Percentiles rank a stretch among this genome's conserved stretches.
These are phyloP conservation scores for Lathyrus oleraceus DNA, from an alignment of 306 rosid genomes.

Conservation along the genomic window DNA sequence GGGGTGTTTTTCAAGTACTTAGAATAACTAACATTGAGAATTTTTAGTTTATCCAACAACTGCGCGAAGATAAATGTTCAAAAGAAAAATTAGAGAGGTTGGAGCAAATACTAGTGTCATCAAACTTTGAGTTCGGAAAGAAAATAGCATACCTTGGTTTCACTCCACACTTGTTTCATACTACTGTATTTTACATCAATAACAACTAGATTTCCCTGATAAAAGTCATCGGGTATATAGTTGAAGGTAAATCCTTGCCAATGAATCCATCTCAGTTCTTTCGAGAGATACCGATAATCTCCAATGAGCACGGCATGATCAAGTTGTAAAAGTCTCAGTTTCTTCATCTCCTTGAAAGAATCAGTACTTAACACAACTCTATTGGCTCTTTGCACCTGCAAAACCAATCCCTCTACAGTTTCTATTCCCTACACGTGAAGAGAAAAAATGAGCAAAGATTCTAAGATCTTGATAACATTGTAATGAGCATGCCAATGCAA, in stretches of 20 bases:
- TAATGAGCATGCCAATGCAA: too few species aligned
- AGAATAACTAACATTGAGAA: slow-evolving; percentile 41
- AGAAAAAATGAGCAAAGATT: too few species aligned
- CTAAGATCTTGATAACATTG: too few species aligned
- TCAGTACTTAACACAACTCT: slow-evolving; percentile 5
- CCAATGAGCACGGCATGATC: slow-evolving; percentile 20
- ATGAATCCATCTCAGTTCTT: slow-evolving; percentile 38
- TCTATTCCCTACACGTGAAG: neutral
- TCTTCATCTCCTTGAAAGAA: slow-evolving; percentile 44
- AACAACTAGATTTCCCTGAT: slow-evolving; percentile 29
- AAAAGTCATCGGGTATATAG: slow-evolving; percentile 33
- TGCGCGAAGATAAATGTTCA: neutral
- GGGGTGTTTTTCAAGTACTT: slow-evolving; percentile 18
- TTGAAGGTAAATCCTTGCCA: slow-evolving; percentile 43
- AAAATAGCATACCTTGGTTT: neutral
- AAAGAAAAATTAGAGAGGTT: neutral
- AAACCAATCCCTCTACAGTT: slow-evolving; percentile 25
- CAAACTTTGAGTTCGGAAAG: neutral
- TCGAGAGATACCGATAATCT: neutral
- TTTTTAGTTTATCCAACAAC: slow-evolving; percentile 20
- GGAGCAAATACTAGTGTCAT: slow-evolving; percentile 23
- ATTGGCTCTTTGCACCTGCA: neutral
- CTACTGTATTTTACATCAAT: neutral
- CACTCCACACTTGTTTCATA: too few species aligned
- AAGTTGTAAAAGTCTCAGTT: slow-evolving; percentile 45